phyloP scores from a whole-genome alignment of 129 eudicot genomes.

The Scalesia atractyloides region DNA sequence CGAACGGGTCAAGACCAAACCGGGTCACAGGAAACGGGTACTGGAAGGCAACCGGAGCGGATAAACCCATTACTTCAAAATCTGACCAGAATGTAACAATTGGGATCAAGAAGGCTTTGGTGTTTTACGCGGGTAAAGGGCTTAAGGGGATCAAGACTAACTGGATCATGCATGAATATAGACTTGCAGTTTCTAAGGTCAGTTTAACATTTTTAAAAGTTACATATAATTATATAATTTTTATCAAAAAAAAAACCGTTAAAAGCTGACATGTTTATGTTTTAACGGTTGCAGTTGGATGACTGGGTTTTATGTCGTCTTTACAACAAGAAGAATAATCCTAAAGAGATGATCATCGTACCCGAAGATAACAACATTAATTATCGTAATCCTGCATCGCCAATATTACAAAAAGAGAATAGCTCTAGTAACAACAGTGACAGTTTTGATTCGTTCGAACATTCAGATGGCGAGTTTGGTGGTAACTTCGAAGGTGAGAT shows the following conservation, averaged over 20 bases:
- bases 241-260: background rate
- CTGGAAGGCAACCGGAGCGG: constrained; percentile 52
- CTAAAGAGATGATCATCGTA: constrained; percentile 16
- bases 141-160: constrained; percentile 33
- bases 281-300: constrained; percentile 27
- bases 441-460: constrained; percentile 25
- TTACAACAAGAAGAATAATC: constrained; percentile 42
- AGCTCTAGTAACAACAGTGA: constrained; percentile 29
- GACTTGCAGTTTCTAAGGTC: constrained; percentile 28
- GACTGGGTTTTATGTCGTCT: constrained; percentile 48
- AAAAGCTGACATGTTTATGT: constrained; percentile 4
- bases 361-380: background rate
- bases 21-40: constrained; percentile 44
- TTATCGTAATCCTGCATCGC: background rate
- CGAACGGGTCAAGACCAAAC: constrained; percentile 40
- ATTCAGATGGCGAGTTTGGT: constrained; percentile 34
- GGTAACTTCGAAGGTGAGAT: constrained; percentile 19
- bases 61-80: constrained; percentile 28
- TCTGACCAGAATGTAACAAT: constrained; percentile 12
- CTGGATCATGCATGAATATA: constrained; percentile 52
- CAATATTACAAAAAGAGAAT: constrained; percentile 1
- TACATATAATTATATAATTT: background rate
- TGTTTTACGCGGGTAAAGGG: constrained; percentile 41
- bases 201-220: background rate
- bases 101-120: constrained; percentile 40